Percentiles rank a stretch among this genome's conserved stretches.
These are phyloP conservation scores for Cucumis cinereus DNA, from an alignment of 306 rosid genomes.

Conservation along the genomic window DNA sequence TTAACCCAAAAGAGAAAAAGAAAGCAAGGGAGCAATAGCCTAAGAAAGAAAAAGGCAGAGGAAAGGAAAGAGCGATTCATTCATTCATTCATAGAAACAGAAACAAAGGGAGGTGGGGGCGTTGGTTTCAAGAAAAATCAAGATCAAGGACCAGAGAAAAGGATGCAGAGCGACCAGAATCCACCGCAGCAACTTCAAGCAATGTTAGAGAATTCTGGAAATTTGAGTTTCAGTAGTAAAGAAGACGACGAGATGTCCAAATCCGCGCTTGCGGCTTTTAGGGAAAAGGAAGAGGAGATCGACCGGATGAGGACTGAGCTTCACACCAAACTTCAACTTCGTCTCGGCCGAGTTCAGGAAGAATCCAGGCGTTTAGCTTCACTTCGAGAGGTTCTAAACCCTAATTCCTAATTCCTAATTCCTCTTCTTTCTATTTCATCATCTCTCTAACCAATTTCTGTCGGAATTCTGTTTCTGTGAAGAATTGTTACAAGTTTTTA, in stretches of 20 bases:
- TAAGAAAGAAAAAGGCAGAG: background rate
- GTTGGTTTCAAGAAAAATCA: background rate
- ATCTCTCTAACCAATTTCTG: background rate
- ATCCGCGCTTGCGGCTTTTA: conserved; percentile 77
- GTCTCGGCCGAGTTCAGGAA: conserved; percentile 84
- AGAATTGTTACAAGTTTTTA: too few species aligned
- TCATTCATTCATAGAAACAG: background rate
- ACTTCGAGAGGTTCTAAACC: conserved; percentile 60
- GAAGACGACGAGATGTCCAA: conserved; percentile 94
- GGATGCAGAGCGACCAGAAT: conserved; percentile 14
- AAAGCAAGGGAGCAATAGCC: background rate
- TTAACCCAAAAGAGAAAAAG: background rate
- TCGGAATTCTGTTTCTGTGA: background rate
- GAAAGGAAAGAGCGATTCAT: background rate
- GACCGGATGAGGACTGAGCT: conserved; percentile 81
- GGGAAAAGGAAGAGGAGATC: conserved; percentile 91
- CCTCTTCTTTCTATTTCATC: background rate
- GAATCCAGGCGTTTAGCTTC: conserved; percentile 81
- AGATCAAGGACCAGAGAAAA: background rate
- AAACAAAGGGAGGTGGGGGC: background rate
- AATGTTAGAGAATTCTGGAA: conserved; percentile 59
- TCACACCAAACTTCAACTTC: conserved; percentile 67
- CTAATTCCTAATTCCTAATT: background rate
- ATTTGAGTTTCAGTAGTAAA: conserved; percentile 80
- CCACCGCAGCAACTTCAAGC: conserved; percentile 18